Conservation (phyloP, 2,329 filamentous ascomycete species). For the Fusarium incarnatum region DNA sequence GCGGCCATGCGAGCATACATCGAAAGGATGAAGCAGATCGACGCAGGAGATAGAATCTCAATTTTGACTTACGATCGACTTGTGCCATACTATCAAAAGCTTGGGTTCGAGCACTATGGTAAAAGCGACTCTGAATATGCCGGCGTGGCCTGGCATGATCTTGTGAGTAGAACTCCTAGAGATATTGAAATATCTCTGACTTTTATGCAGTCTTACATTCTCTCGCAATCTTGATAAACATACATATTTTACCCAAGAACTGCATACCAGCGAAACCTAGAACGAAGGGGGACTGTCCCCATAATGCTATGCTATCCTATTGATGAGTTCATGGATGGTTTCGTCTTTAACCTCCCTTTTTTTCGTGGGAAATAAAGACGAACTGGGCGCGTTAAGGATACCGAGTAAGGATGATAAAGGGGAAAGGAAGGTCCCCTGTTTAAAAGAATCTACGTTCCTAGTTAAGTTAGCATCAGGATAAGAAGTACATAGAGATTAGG, state of each 20-base stretch:
- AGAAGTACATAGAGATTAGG: neutral
- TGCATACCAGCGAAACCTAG: neutral
- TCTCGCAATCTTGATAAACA: neutral
- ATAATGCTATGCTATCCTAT: neutral
- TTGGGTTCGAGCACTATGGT: conserved; percentile 49
- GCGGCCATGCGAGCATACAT: conserved; percentile 42
- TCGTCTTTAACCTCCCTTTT: neutral
- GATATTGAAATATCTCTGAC: neutral
- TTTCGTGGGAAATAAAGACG: neutral
- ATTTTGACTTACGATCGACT: conserved; percentile 49
- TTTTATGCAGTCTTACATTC: conserved; percentile 6
- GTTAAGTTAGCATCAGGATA: neutral
- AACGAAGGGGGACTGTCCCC: accelerated
- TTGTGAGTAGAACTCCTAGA: conserved; percentile 32
- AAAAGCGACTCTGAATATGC: conserved; percentile 49
- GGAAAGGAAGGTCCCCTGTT: too few species aligned
- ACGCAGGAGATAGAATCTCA: conserved; percentile 42
- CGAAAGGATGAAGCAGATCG: conserved; percentile 31
- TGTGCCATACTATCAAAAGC: conserved; percentile 47
- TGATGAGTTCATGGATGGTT: accelerated
- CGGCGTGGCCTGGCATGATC: conserved; percentile 48
- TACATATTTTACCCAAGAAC: neutral
- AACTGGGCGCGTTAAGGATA: accelerated
- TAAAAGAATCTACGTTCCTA: too few species aligned
- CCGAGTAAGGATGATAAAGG: neutral